Evolutionary conservation across 2,329 filamentous ascomycete genomes (phyloP), one percentile per base, ranked within the genome.

Genomic region (Arthrobotrys sphaeroides): DNA sequence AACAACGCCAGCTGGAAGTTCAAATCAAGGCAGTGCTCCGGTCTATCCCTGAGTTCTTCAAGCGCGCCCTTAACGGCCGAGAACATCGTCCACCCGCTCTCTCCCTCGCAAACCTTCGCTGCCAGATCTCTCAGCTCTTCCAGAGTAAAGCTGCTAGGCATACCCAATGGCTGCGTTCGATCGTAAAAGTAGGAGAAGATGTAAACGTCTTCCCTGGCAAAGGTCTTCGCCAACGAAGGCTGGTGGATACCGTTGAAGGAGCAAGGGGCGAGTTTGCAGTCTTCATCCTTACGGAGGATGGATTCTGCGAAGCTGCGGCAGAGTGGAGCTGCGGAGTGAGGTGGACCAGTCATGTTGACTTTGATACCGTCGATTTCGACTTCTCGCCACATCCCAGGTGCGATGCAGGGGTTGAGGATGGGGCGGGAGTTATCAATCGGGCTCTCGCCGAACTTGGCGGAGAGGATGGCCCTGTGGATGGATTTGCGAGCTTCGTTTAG

Each of bases 181-280:
- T 99, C 95, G 84, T 91, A 97, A 84, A 99, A 99, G 87, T 96
- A 99, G 28, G 92, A 96, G 84, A 99, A 94, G 79, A 98, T 93
- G 84, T 94, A 99, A 40, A 98, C 89, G 80, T 97, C 94, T 83
- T 98, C 94, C 77, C 87, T 88, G 24, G 92, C 85, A 81, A 99
- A 99, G 0, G 95, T 99, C 86, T 97, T 96, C 79, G 89, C 90
- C 53, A 99, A 87, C 20, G 91, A 90, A 7, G 95, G 95, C 83
- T 99, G 95, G 84, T 99, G 92, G 28, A 99, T 89, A 78, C 95
- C 95, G 82, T 97, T 96, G 89, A 99, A 99, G 0, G 95, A 97
- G 85, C 95, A 99, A n/a, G 95, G 95, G 0, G 91, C 88, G 55
- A 98, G 84, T 77, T 87, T 86, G 85, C 95, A 99, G 31, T 89